phyloP scores from a whole-genome alignment of 1,139 yeast species.

The Pichia norvegensis region DNA sequence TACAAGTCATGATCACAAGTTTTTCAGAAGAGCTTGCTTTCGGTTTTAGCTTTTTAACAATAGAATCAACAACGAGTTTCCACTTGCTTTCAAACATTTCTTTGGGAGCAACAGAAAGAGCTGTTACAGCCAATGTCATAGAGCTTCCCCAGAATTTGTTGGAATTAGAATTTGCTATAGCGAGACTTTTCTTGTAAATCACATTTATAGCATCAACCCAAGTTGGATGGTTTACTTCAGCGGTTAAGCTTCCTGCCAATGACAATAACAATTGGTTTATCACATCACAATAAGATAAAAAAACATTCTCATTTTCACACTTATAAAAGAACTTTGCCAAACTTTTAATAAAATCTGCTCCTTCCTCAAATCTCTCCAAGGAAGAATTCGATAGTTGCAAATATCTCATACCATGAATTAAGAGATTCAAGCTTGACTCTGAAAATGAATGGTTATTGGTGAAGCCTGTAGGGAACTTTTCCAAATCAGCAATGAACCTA shows the following conservation, averaged over 20 bases:
- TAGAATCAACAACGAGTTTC: constrained; percentile 56
- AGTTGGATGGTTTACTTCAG: constrained; percentile 91
- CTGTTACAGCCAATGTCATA: constrained; percentile 61
- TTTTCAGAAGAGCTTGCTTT: constrained; percentile 49
- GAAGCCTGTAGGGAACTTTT: constrained; percentile 54
- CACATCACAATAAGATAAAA: constrained; percentile 80
- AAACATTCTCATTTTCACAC: constrained; percentile 56
- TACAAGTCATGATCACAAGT: constrained; percentile 53
- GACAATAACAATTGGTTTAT: constrained; percentile 69
- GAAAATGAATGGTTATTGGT: constrained; percentile 34
- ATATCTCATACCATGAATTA: constrained; percentile 88
- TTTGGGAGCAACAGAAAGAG: constrained; percentile 73
- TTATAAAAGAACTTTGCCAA: constrained; percentile 72
- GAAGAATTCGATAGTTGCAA: constrained; percentile 76
- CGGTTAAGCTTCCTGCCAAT: constrained; percentile 77
- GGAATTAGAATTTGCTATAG: constrained; percentile 32
- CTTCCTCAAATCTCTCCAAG: constrained; percentile 81
- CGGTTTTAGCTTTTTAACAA: constrained; percentile 34
- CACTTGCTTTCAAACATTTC: constrained; percentile 71
- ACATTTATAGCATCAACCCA: constrained; percentile 79
- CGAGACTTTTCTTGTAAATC: constrained; percentile 48
- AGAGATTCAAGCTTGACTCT: constrained; percentile 65
- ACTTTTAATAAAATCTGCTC: constrained; percentile 77
- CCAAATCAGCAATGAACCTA: constrained; percentile 86
- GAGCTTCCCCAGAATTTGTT: constrained; percentile 70